Conservation (phyloP, 139 green algal genomes). For the Auxenochlorella pyrenoidosa region DNA sequence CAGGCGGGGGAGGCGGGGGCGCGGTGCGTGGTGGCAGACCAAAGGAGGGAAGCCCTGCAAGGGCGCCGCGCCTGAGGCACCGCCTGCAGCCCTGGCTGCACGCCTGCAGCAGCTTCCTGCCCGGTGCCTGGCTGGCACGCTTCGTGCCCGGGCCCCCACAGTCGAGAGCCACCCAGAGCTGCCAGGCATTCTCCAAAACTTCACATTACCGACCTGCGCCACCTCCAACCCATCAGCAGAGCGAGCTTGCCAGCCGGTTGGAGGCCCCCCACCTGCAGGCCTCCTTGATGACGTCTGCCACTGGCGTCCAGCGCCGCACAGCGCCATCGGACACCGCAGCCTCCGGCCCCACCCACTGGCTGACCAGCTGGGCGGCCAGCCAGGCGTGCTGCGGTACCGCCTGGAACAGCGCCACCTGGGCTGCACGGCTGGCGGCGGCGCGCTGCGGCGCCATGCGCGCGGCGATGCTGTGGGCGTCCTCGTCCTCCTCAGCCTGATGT, state of each 20-base stretch:
- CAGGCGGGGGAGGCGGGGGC: not conserved
- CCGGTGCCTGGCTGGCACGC: not conserved
- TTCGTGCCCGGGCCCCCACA: not conserved
- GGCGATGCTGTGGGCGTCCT: not conserved
- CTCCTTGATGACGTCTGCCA: conserved; percentile 47
- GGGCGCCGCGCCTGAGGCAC: no score
- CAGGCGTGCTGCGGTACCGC: conserved; percentile 35
- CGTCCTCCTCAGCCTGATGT: not conserved
- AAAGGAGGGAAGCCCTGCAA: not conserved
- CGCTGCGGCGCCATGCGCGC: conserved; percentile 13
- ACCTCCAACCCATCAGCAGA: not conserved
- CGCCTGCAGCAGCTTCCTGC: not conserved
- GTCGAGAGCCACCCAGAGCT: no score
- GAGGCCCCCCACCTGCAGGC: conserved; percentile 19
- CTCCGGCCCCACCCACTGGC: conserved; percentile 48
- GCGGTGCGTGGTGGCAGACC: not conserved
- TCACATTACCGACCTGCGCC: no score
- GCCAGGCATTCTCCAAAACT: no score
- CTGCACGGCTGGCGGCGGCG: not conserved
- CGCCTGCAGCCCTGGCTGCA: no score
- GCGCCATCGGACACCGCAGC: not conserved
- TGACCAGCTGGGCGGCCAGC: conserved; percentile 56
- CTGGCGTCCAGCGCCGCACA: conserved; percentile 15
- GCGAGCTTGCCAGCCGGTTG: not conserved
- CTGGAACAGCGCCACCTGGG: conserved; percentile 31